A percentile compares a stretch with the other conserved stretches of the same genome.
Conservation (phyloP, 2,329 filamentous ascomycete genomes). For the Drechslerella dactyloides region DNA sequence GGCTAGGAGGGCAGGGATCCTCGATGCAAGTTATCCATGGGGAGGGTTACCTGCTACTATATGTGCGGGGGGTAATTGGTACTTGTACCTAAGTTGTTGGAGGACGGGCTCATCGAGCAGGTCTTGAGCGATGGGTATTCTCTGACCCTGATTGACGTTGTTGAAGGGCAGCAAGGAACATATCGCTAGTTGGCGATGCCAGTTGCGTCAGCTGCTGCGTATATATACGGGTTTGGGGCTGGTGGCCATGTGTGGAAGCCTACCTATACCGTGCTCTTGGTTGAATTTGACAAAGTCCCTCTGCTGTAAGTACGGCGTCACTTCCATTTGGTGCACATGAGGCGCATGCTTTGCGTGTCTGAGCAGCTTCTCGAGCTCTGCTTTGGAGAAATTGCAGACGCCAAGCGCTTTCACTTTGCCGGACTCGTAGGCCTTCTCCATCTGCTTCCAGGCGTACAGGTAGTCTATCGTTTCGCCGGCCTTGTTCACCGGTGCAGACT, state of each 20-base stretch:
- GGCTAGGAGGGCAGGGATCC: too few species aligned
- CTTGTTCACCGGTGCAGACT: conserved; percentile 2
- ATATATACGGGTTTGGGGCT: not conserved
- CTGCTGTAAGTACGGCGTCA: conserved; percentile 40
- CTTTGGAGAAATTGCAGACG: conserved; percentile 36
- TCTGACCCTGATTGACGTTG: too few species aligned
- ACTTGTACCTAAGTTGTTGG: conserved; percentile 21
- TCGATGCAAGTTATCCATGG: conserved; percentile 10
- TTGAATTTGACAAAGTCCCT: conserved; percentile 35
- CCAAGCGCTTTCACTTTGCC: conserved; percentile 39
- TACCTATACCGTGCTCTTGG: conserved; percentile 28
- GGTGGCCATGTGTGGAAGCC: not conserved
- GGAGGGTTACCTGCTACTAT: not conserved
- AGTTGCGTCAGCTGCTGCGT: conserved; percentile 4
- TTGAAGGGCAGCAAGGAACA: not conserved
- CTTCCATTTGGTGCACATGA: conserved; percentile 40
- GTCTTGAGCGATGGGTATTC: not conserved
- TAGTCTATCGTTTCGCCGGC: conserved; percentile 29
- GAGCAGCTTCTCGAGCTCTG: conserved; percentile 24
- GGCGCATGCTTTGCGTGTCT: conserved; percentile 26
- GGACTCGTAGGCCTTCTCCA: conserved; percentile 35
- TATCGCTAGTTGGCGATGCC: conserved; percentile 6
- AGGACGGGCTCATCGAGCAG: conserved; percentile 22
- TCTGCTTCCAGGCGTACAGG: conserved; percentile 40
- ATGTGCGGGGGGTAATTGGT: conserved; percentile 8